phyloP scores from a whole-genome alignment of 768 basidiomycete genomes.

The Dioszegia hungarica region DNA sequence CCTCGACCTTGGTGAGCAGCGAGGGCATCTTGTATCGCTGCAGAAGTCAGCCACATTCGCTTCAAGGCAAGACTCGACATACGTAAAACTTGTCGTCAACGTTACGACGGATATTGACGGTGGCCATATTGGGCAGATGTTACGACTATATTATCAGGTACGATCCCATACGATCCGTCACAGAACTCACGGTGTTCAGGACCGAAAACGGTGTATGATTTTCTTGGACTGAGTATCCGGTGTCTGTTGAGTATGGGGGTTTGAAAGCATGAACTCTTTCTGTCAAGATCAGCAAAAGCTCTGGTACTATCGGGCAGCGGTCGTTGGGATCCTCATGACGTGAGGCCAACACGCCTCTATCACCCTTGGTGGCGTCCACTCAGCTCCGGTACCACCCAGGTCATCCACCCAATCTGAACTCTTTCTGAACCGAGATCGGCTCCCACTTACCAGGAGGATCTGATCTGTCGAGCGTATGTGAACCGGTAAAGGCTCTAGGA shows the following conservation, averaged over 20 bases:
- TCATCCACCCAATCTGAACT: no score
- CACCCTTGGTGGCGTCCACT: no score
- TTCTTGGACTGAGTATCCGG: not conserved
- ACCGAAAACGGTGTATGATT: constrained; percentile 8
- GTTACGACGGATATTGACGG: constrained; percentile 49
- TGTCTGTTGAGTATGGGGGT: not conserved
- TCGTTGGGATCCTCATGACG: no score
- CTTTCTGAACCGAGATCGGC: not conserved
- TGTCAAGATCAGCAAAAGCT: constrained; percentile 1
- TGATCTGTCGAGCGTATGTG: not conserved
- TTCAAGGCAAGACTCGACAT: not conserved
- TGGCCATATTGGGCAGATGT: constrained; percentile 42
- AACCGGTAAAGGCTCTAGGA: not conserved
- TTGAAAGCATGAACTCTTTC: constrained; percentile 6
- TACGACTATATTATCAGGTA: constrained; percentile 11
- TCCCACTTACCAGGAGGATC: not conserved
- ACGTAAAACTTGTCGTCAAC: constrained; percentile 50
- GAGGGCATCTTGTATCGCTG: constrained; percentile 75
- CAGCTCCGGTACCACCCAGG: no score
- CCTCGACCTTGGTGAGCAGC: constrained; percentile 92
- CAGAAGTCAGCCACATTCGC: not conserved
- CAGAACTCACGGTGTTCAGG: not conserved
- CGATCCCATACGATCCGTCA: not conserved
- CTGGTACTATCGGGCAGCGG: not conserved
- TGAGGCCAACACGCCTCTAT: no score